phyloP scores from a whole-genome alignment of 768 basidiomycete species.

The Suillus cothurnatus region DNA sequence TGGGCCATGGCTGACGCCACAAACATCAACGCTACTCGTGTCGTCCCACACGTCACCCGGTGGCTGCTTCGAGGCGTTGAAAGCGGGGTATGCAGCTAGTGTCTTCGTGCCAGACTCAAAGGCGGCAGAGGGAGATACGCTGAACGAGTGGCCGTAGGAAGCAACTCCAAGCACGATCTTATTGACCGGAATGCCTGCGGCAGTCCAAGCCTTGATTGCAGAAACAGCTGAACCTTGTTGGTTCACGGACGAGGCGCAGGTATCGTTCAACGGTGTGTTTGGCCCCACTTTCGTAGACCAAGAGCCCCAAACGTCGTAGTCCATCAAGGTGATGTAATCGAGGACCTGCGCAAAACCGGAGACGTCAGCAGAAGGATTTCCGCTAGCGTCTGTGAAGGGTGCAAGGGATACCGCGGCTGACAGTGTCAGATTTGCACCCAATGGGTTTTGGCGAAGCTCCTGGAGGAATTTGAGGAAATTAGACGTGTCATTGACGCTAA shows the following conservation, averaged over 20 bases:
- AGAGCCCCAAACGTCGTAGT: constrained; percentile 63
- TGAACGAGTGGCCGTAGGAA: constrained; percentile 78
- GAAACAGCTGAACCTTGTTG: constrained; percentile 75
- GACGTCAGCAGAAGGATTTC: constrained; percentile 67
- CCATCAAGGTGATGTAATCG: constrained; percentile 66
- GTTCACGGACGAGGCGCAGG: constrained; percentile 60
- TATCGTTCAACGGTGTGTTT: constrained; percentile 80
- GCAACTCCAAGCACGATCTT: constrained; percentile 83
- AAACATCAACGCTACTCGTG: constrained; percentile 49
- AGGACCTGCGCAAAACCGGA: constrained; percentile 71
- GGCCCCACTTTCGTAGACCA: constrained; percentile 64
- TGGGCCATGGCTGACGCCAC: constrained; percentile 48
- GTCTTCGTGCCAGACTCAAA: constrained; percentile 36
- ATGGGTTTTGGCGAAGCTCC: constrained; percentile 57
- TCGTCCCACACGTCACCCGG: constrained; percentile 62
- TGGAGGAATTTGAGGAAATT: constrained; percentile 82
- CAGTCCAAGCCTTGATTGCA: constrained; percentile 70
- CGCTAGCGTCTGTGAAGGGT: constrained; percentile 65
- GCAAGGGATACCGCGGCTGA: constrained; percentile 68
- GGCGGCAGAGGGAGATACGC: constrained; percentile 40
- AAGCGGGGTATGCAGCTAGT: constrained; percentile 52
- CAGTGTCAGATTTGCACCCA: constrained; percentile 57
- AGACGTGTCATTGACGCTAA: constrained; percentile 58
- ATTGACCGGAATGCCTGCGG: constrained; percentile 69
- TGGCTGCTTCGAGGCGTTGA: constrained; percentile 44